Percentiles rank a stretch among this genome's conserved stretches.
Conservation (phyloP, 805 yeast species). For the Nematodospora valgi region DNA sequence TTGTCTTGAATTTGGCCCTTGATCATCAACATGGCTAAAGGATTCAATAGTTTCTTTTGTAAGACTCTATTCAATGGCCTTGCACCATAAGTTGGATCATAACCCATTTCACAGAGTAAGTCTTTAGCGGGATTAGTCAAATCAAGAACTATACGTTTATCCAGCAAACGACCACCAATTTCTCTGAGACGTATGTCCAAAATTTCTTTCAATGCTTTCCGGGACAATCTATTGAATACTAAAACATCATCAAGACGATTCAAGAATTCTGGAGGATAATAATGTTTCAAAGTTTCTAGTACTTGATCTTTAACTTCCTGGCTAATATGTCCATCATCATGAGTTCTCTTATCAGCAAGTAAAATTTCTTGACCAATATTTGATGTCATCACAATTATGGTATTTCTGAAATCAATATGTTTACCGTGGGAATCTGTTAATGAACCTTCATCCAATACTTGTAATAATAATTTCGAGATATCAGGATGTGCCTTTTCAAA, state of each 20-base stretch:
- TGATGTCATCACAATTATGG: constrained; percentile 94
- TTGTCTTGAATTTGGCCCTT: constrained; percentile 65
- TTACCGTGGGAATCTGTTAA: constrained; percentile 95
- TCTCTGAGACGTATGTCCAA: constrained; percentile 83
- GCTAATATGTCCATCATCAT: constrained; percentile 58
- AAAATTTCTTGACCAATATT: constrained; percentile 93
- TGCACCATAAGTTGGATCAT: constrained; percentile 92
- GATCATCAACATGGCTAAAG: constrained; percentile 76
- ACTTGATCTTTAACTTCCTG: constrained; percentile 55
- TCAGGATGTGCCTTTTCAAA: constrained; percentile 97
- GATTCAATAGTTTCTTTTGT: constrained; percentile 80
- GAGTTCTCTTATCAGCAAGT: constrained; percentile 57
- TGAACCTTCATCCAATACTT: constrained; percentile 93
- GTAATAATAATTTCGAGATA: constrained; percentile 83
- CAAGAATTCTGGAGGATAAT: constrained; percentile 92
- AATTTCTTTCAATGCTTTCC: constrained; percentile 67
- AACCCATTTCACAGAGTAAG: constrained; percentile 82
- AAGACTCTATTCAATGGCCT: constrained; percentile 90
- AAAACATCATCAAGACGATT: constrained; percentile 93
- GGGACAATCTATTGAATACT: constrained; percentile 87
- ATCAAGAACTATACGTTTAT: constrained; percentile 65
- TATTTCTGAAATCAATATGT: constrained; percentile 88
- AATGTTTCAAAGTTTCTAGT: constrained; percentile 59
- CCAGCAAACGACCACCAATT: constrained; percentile 71
- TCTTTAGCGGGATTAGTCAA: constrained; percentile 64